phyloP scores from a whole-genome alignment of 129 eudicot genomes.

The Tagetes patula region DNA sequence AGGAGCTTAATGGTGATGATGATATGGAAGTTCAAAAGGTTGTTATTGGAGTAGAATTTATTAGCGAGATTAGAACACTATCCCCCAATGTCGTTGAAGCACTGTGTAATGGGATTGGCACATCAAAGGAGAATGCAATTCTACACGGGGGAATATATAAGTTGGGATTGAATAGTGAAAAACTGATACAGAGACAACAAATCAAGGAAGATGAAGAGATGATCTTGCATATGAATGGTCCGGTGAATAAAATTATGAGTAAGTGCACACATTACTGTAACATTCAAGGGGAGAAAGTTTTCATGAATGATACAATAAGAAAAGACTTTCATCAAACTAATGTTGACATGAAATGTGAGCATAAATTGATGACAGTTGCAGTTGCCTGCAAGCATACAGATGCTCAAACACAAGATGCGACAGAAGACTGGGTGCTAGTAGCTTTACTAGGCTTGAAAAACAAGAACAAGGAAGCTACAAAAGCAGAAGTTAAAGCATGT shows the following conservation, averaged over 20 bases:
- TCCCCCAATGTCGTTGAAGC: slow-evolving; percentile 34
- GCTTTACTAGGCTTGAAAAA: slow-evolving; percentile 33
- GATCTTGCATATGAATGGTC: slow-evolving; percentile 16
- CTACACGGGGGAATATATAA: slow-evolving; percentile 9
- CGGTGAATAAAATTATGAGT: slow-evolving; percentile 15
- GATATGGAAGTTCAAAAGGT: slow-evolving; percentile 26
- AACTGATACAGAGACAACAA: neutral
- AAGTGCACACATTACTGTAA: slow-evolving; percentile 37
- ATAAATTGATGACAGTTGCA: slow-evolving; percentile 23
- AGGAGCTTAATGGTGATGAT: slow-evolving; percentile 32
- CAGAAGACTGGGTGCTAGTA: slow-evolving; percentile 18
- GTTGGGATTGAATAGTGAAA: slow-evolving; percentile 22
- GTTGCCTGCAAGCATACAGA: slow-evolving; percentile 22
- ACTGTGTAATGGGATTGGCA: slow-evolving; percentile 41
- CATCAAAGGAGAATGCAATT: slow-evolving; percentile 1
- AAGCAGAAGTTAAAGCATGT: slow-evolving; percentile 15
- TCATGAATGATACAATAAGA: slow-evolving; percentile 17
- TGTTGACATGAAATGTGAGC: neutral
- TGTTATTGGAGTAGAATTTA: slow-evolving; percentile 25
- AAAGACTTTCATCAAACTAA: neutral
- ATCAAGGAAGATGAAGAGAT: neutral
- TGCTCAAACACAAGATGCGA: slow-evolving; percentile 6
- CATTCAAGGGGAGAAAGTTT: slow-evolving; percentile 21
- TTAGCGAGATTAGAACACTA: slow-evolving; percentile 22
- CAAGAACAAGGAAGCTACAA: slow-evolving; percentile 18